Evolutionary conservation across 768 basidiomycete species (phyloP), one percentile per base, ranked within the genome.

Genomic region (Tricholoma flavovirens): DNA sequence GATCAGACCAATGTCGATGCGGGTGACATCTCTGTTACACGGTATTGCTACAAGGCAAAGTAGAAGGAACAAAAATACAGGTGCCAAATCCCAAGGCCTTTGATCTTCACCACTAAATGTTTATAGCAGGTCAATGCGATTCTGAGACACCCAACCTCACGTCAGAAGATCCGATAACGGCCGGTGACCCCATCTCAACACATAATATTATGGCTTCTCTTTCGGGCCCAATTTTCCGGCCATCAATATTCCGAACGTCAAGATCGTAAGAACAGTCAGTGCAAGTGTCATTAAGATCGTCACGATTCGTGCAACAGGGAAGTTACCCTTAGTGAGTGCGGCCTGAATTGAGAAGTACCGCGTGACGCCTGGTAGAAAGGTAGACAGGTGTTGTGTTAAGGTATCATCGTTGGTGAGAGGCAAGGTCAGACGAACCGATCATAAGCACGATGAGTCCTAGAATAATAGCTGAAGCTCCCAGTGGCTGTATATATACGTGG

Each of bases 341-440:
- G 58, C 57, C 53, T 66, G 65, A 17, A 66, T 53, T 4, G 60
- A 45, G 45, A 66, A 66, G 42, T 66, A 66, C 19, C 65, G 58
- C 17, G 57, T 35, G 2, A 60, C 53, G 19, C 65, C 65, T 66
- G 24, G n/a, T n/a, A n/a, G n/a, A 10, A 21, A 57, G 17, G 49
- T 33, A 11, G 22, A 33, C 19, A 4, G 5, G 42, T 49, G 19
- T 32, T 2, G 26, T n/a, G 40, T 56, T 4, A 59, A 45, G 22
- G 17, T 17, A 30, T 26, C 24, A 26, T 26, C 24, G 24, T 49
- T n/a, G 35, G 17, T 26, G 35, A 7, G 17, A 36, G 46, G 14
- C n/a, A 33, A 24, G 10, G 14, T 15, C 29, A 17, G 9, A 54
- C 57, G 40, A 11, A 64, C 65, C 65, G 10, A 64, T 66, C 1